A percentile compares a stretch with the other conserved stretches of the same genome.
phyloP scores from a whole-genome alignment of 2,329 filamentous ascomycete genomes.

The Trichoderma endophyticum region DNA sequence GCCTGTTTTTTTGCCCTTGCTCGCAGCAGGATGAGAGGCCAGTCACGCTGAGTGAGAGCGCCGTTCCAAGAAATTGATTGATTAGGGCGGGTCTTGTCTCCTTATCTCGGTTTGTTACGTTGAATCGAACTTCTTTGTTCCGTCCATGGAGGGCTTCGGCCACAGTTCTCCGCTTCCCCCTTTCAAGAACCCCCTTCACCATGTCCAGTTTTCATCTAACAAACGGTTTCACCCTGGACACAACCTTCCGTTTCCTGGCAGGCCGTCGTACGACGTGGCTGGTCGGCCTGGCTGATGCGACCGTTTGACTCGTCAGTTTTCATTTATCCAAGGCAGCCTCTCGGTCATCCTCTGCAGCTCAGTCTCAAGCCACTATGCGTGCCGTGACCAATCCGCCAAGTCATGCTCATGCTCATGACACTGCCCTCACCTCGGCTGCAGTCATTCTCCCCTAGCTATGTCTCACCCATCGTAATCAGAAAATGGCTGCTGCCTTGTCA shows the following conservation, averaged over 20 bases:
- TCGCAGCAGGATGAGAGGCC: not conserved
- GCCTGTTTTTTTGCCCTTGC: constrained; percentile 6
- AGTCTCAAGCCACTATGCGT: not conserved
- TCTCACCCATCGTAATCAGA: not conserved
- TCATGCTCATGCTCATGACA: not conserved
- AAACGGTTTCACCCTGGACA: constrained; percentile 15
- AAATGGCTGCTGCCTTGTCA: not conserved
- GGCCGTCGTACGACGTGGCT: not conserved
- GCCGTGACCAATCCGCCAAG: constrained; percentile 3
- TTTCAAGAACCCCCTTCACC: not conserved
- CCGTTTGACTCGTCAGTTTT: constrained; percentile 17
- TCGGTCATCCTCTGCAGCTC: constrained; percentile 4
- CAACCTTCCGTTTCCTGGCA: not conserved
- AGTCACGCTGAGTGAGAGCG: not conserved
- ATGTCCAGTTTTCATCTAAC: constrained; percentile 14
- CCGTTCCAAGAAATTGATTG: constrained; percentile 17
- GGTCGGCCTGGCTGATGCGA: not conserved
- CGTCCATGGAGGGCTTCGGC: not conserved
- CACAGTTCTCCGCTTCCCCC: not conserved
- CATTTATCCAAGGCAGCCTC: constrained; percentile 11
- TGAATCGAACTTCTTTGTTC: not conserved
- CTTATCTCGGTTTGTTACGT: constrained; percentile 14
- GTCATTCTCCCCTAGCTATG: not conserved
- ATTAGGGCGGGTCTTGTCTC: not conserved
- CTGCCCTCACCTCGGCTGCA: not conserved